These are phyloP conservation scores for Gossypioides kirkii DNA, from an alignment of 345 rosid genomes.

Conservation along the genomic window DNA sequence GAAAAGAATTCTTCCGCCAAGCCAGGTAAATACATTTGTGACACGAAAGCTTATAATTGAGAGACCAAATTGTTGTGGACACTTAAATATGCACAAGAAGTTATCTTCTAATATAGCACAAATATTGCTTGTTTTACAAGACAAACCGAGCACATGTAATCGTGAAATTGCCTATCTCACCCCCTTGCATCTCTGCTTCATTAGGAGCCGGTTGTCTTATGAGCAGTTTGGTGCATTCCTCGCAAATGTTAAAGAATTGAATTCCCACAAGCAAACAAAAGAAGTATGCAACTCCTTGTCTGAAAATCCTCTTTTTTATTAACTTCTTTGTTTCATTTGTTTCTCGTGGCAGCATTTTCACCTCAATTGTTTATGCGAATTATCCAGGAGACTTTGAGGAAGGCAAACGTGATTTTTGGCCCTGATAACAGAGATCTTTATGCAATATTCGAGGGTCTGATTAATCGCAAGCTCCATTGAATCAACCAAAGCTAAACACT, in stretches of 20 bases:
- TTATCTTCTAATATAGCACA: neutral
- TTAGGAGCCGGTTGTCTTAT: conserved; percentile 72
- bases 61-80: neutral
- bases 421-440: conserved; percentile 77
- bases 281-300: conserved; percentile 41
- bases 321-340: neutral
- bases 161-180: neutral
- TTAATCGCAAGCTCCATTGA: conserved; percentile 67
- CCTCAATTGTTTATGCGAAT: neutral
- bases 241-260: conserved; percentile 89
- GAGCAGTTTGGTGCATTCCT: conserved; percentile 90
- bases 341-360: conserved; percentile 3
- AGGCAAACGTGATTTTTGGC: conserved; percentile 83
- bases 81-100: neutral
- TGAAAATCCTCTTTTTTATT: neutral
- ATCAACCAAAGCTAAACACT: neutral
- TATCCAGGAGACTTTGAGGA: conserved; percentile 73
- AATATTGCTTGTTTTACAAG: neutral
- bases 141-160: neutral
- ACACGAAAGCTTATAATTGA: neutral
- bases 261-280: conserved; percentile 82
- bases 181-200: conserved; percentile 3
- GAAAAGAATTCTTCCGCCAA: conserved; percentile 95
- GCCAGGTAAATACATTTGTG: conserved; percentile 54
- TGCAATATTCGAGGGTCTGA: conserved; percentile 68